Base-by-base conservation (phyloP, 257 asterid species). In the Coffea eugenioides region DNA sequence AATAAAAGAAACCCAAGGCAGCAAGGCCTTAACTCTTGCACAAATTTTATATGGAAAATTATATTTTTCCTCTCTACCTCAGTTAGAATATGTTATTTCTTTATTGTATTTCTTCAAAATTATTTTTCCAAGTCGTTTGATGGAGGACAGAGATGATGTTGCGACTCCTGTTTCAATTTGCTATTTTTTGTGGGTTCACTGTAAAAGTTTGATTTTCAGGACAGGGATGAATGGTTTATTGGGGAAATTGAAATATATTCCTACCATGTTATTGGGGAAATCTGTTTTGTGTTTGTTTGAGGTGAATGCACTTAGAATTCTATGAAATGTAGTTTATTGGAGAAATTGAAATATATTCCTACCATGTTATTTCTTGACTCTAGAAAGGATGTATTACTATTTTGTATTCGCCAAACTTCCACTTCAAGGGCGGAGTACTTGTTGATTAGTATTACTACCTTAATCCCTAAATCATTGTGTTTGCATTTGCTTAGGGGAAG, bases 401-500 rank as follows among this genome's bases (percentile, higher is more conserved):
- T 9, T 46, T 0, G 11, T 46, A 46, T 46, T 46, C 51, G 6
- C 51, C 51, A 46, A 46, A 46, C 51, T 46, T 46, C 51, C 51
- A 46, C 62, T 56, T 56, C n/a, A 15, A 15, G 20, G 59, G 59
- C 21, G 5, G 36, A 23, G 21, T 31, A 65, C 21, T 10, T 12
- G 70, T 65, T 25, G 31, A 27, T 27, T 62, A 25, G 25, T 62
- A 31, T 65, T 65, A 25, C 31, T 65, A 31, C 43, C 43, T 21
- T 0, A 8, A 9, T 9, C 21, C 27, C 11, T n/a, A 59, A n/a
- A 76, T 7, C 57, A 39, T 52, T 27, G 31, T 66, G 57, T n/a
- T 54, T 23, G 11, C 67, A 27, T 76, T 43, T 71, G 31, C 36
- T 12, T 83, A 95, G 99, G 99, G 84, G 99, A 95, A 88, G 94